Percentiles rank a stretch among this genome's conserved stretches.
These are phyloP conservation scores for Lodderomyces oxycetoniae DNA, from an alignment of 1,139 yeast genomes.

Conservation along the genomic window DNA sequence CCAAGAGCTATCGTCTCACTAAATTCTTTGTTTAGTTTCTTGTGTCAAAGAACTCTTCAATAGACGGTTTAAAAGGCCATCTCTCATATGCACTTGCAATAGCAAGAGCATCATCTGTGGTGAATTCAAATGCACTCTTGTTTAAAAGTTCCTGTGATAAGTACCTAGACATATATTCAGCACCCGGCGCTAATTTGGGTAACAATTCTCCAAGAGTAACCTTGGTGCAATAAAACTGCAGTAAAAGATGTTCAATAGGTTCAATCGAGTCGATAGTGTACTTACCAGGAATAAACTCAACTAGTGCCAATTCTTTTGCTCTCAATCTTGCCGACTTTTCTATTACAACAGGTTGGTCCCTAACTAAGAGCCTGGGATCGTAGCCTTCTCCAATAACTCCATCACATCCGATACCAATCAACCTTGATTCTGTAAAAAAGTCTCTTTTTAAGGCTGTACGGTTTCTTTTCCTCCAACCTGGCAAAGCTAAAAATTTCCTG, in stretches of 20 bases:
- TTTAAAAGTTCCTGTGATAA: slow-evolving; percentile 36
- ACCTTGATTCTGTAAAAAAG: slow-evolving; percentile 48
- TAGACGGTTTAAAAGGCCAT: slow-evolving; percentile 85
- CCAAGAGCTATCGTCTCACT: background rate
- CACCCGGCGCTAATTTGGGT: slow-evolving; percentile 75
- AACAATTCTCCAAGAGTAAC: slow-evolving; percentile 40
- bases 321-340: slow-evolving; percentile 22
- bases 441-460: slow-evolving; percentile 61
- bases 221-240: slow-evolving; percentile 20
- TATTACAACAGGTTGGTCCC: slow-evolving; percentile 37
- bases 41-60: slow-evolving; percentile 14
- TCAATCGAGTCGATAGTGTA: slow-evolving; percentile 60
- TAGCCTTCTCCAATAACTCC: slow-evolving; percentile 34
- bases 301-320: slow-evolving; percentile 33
- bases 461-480: slow-evolving; percentile 44
- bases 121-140: slow-evolving; percentile 46
- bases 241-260: slow-evolving; percentile 59
- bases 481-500: slow-evolving; percentile 51
- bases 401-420: slow-evolving; percentile 37
- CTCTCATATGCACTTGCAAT: slow-evolving; percentile 50
- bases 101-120: slow-evolving; percentile 47
- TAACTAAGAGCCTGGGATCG: slow-evolving; percentile 34
- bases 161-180: slow-evolving; percentile 46
- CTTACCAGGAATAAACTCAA: slow-evolving; percentile 57
- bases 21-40: background rate